Conservation (phyloP, 192 early-diverging fungal species). For the Podila epicladia region DNA sequence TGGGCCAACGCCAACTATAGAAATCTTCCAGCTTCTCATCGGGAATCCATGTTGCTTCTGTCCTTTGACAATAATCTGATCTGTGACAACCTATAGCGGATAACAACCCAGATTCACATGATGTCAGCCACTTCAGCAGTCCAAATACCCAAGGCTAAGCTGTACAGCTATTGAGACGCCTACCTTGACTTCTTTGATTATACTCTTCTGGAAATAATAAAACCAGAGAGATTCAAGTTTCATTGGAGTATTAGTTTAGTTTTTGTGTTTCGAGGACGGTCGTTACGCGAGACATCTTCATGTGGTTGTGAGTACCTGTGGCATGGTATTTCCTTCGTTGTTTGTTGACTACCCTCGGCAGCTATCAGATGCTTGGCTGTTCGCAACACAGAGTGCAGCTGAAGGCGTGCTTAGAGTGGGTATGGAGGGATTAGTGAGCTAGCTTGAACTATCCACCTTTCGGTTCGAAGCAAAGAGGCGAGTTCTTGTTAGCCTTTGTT, state of each 20-base stretch:
- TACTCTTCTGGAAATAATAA: background rate
- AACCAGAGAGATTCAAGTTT: background rate
- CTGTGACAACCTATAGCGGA: conserved; percentile 34
- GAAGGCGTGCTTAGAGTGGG: no score
- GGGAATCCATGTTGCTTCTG: conserved; percentile 52
- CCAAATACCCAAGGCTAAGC: no score
- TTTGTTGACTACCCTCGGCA: no score
- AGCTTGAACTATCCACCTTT: no score
- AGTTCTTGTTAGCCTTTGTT: no score
- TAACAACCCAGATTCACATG: background rate
- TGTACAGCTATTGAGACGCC: no score
- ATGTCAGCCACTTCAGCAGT: no score
- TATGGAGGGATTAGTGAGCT: no score
- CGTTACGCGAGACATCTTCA: no score
- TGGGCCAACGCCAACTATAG: conserved; percentile 48
- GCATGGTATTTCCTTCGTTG: conserved; percentile 12
- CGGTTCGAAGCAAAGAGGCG: no score
- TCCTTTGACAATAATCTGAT: conserved; percentile 48
- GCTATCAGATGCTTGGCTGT: background rate
- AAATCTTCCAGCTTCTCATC: conserved; percentile 60
- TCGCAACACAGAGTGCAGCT: background rate
- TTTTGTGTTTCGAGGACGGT: no score
- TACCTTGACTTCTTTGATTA: conserved; percentile 1
- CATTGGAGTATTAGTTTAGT: no score
- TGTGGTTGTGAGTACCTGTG: conserved; percentile 13